A percentile compares a stretch with the other conserved stretches of the same genome.
Evolutionary conservation across 2,329 filamentous ascomycete species (phyloP).

Genomic region (Cladosporium colombiae): DNA sequence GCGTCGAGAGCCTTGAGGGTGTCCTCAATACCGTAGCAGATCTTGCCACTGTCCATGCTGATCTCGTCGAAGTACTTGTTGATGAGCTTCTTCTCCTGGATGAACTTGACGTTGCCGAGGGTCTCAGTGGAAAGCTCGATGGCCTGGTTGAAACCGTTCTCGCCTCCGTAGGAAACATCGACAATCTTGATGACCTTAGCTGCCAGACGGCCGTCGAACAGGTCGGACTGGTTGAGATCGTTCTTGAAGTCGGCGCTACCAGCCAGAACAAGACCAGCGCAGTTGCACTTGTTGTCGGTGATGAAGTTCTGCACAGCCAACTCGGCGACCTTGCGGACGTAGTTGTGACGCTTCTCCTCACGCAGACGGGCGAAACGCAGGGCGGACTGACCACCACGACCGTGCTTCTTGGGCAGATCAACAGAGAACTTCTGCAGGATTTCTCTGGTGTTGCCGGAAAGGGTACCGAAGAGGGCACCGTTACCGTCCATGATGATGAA

Average conservation of each 20-base stretch:
- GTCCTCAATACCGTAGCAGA: conserved; percentile 98
- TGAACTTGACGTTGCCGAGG: conserved; percentile 98
- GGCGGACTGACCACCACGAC: conserved; percentile 98
- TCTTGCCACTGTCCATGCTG: conserved; percentile 91
- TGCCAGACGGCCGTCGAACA: conserved; percentile 91
- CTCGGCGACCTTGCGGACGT: conserved; percentile 97
- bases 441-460: conserved; percentile 96
- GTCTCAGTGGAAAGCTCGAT: conserved; percentile 96
- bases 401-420: conserved; percentile 99
- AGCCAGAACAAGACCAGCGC: conserved; percentile 89
- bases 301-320: conserved; percentile 99
- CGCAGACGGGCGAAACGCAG: conserved; percentile 98
- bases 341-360: conserved; percentile 99
- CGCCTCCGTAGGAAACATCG: conserved; percentile 96
- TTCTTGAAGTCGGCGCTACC: conserved; percentile 99
- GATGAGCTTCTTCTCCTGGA: conserved; percentile 99
- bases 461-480: conserved; percentile 91
- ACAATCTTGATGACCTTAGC: conserved; percentile 99
- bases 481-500: conserved; percentile 99
- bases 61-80: conserved; percentile 99
- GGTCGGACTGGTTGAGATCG: conserved; percentile 93
- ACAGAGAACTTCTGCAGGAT: conserved; percentile 97
- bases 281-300: conserved; percentile 97
- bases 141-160: conserved; percentile 99
- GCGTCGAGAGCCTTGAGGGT: conserved; percentile 95